Percentiles rank a stretch among this genome's conserved stretches.
Evolutionary conservation across 768 basidiomycete species (phyloP).

Genomic region (Mrakia blollopis): DNA sequence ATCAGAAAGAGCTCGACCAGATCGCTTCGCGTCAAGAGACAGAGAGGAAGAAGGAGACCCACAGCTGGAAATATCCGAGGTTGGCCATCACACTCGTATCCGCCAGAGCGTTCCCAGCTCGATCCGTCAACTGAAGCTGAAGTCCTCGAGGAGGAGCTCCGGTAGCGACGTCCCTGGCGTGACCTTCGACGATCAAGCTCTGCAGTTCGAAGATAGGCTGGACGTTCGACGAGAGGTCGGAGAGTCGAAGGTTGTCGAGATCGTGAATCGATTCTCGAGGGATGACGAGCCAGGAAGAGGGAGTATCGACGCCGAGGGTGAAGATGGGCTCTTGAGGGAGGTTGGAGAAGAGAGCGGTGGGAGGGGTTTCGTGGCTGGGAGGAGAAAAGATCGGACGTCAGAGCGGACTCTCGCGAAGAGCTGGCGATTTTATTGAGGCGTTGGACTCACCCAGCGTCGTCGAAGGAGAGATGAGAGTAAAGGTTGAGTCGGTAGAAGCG

Average conservation of each 20-base stretch:
- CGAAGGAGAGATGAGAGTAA: slow-evolving; percentile 56
- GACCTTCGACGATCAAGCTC: slow-evolving; percentile 87
- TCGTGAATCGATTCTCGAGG: slow-evolving; percentile 85
- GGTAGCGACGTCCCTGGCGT: slow-evolving; percentile 68
- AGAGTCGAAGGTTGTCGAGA: slow-evolving; percentile 89
- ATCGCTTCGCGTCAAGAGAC: neutral
- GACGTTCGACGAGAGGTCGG: slow-evolving; percentile 51
- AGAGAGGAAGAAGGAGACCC: neutral
- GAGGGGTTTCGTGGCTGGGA: neutral
- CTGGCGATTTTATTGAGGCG: neutral
- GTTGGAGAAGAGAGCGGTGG: slow-evolving; percentile 57
- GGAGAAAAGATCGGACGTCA: no score
- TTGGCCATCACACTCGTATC: slow-evolving; percentile 93
- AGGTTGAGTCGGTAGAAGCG: slow-evolving; percentile 84
- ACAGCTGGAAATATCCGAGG: slow-evolving; percentile 88
- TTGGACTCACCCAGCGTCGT: slow-evolving; percentile 60
- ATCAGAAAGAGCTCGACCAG: no score
- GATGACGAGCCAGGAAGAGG: slow-evolving; percentile 85
- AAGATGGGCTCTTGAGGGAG: slow-evolving; percentile 84
- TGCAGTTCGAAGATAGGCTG: slow-evolving; percentile 66
- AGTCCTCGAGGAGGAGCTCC: slow-evolving; percentile 77
- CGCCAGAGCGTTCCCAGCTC: slow-evolving; percentile 51
- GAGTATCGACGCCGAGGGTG: slow-evolving; percentile 88
- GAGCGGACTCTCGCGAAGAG: no score
- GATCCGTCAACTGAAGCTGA: slow-evolving; percentile 70